phyloP scores from a whole-genome alignment of 2,329 filamentous ascomycete species.

The Colletotrichum cereale region DNA sequence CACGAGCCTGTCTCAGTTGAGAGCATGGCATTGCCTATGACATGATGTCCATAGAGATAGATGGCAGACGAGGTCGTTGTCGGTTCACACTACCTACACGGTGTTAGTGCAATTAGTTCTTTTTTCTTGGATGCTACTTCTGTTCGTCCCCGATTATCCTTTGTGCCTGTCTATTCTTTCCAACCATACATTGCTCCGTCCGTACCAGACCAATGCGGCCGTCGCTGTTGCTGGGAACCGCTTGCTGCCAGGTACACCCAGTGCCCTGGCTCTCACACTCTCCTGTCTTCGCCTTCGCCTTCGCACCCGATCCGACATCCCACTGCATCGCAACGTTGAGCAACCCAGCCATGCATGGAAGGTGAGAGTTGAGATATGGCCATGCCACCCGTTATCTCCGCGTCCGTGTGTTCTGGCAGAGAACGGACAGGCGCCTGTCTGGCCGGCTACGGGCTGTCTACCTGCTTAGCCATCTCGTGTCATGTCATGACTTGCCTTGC shows the following conservation, averaged over 20 bases:
- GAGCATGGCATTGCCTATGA: neutral
- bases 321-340: neutral
- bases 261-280: neutral
- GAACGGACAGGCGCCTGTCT: neutral
- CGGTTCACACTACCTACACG: neutral
- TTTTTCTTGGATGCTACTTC: neutral
- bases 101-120: conserved; percentile 19
- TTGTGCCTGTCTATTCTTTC: neutral
- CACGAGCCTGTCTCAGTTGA: conserved; percentile 23
- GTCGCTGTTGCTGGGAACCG: conserved; percentile 10
- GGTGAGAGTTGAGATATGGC: neutral
- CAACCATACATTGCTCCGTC: too few relatives aligned
- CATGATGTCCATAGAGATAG: conserved; percentile 1
- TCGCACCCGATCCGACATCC: conserved; percentile 1
- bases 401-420: neutral
- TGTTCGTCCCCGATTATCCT: neutral
- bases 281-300: neutral
- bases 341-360: neutral
- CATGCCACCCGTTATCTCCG: conserved; percentile 5
- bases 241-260: conserved; percentile 27
- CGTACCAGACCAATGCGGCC: neutral
- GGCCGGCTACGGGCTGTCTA: too few relatives aligned
- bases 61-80: conserved; percentile 20
- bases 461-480: neutral
- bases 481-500: neutral